A percentile compares a stretch with the other conserved stretches of the same genome.
phyloP scores from a whole-genome alignment of 352 stramenopile genomes.

The Globisporangium nagaii region DNA sequence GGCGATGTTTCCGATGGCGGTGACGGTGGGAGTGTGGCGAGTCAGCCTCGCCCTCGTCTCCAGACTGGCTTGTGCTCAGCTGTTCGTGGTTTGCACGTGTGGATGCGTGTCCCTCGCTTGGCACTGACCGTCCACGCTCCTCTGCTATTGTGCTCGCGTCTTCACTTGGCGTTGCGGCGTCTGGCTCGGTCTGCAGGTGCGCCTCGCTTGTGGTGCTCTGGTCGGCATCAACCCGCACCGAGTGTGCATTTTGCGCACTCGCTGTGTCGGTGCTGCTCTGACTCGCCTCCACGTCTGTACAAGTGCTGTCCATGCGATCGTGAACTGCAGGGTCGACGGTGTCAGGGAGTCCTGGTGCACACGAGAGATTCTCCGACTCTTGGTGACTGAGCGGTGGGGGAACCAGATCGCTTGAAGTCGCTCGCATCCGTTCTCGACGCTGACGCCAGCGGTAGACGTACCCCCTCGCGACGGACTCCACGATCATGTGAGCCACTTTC shows the following conservation, averaged over 20 bases:
- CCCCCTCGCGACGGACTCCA: slow-evolving; percentile 59
- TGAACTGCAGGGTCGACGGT: neutral
- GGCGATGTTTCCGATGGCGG: neutral
- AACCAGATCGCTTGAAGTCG: neutral
- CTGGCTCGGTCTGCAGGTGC: neutral
- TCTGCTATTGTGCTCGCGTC: neutral
- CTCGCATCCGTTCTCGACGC: slow-evolving; percentile 2
- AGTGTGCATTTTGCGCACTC: neutral
- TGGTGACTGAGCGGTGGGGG: neutral
- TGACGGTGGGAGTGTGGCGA: neutral
- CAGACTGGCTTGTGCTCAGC: neutral
- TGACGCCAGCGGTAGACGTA: slow-evolving; percentile 43
- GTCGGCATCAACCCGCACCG: neutral
- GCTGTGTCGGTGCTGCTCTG: neutral
- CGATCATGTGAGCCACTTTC: slow-evolving; percentile 72
- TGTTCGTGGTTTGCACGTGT: neutral
- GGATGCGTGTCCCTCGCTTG: neutral
- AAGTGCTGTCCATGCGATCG: neutral
- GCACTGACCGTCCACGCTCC: neutral
- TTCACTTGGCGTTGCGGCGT: neutral
- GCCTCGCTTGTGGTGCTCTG: neutral
- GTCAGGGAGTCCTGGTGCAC: neutral
- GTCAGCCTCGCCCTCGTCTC: neutral
- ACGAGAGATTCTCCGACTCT: neutral
- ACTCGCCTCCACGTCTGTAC: neutral